Percentiles rank a stretch among this genome's conserved stretches.
Conservation (phyloP, 345 rosid species). For the Limnanthes douglasii region DNA sequence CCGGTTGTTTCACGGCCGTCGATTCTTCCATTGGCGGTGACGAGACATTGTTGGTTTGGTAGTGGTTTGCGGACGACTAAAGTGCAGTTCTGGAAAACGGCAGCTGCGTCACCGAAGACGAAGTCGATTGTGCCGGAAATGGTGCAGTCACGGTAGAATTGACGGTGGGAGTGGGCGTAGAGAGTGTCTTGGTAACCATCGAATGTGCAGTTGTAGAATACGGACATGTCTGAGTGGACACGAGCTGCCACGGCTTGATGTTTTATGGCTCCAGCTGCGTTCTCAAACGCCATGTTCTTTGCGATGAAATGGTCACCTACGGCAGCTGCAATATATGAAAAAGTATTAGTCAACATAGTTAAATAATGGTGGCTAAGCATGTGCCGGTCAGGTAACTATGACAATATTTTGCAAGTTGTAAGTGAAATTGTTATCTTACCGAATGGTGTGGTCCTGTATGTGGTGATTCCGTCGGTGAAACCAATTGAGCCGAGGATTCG, state of each 20-base stretch:
- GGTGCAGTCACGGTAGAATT: conserved; percentile 74
- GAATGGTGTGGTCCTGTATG: conserved; percentile 50
- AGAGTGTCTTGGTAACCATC: conserved; percentile 76
- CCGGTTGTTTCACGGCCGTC: conserved; percentile 27
- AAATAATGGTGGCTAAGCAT: neutral
- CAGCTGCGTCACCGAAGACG: conserved; percentile 56
- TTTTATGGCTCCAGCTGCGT: conserved; percentile 49
- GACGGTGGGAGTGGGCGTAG: conserved; percentile 57
- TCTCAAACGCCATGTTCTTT: conserved; percentile 59
- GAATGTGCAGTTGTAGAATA: conserved; percentile 60
- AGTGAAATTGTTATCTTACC: too few species aligned
- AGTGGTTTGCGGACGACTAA: conserved; percentile 42
- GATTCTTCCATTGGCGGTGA: conserved; percentile 52
- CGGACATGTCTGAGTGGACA: conserved; percentile 34
- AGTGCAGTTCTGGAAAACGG: conserved; percentile 51
- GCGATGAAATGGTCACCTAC: conserved; percentile 39
- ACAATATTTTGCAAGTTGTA: neutral
- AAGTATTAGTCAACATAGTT: neutral
- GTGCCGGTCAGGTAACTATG: neutral
- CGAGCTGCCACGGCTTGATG: conserved; percentile 74
- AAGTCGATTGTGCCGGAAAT: conserved; percentile 73
- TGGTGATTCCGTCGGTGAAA: conserved; percentile 34
- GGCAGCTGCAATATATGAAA: conserved; percentile 22
- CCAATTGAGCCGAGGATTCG: conserved; percentile 32
- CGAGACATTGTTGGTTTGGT: conserved; percentile 26